Percentiles rank a stretch among this genome's conserved stretches.
Evolutionary conservation across 805 yeast genomes (phyloP).

Genomic region (Candida qinlingensis): DNA sequence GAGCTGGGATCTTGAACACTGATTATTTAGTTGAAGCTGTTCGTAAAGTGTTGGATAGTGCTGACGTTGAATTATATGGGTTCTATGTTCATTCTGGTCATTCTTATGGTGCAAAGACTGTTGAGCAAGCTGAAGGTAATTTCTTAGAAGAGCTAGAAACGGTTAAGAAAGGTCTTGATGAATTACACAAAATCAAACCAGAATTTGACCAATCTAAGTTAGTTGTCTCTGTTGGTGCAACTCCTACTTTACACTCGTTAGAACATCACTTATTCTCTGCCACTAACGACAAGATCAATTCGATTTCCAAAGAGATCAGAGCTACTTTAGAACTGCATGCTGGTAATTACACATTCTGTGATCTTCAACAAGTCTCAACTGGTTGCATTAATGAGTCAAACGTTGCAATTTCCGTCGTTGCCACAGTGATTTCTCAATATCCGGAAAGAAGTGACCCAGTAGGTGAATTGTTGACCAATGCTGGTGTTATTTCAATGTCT

Average conservation of each 20-base stretch:
- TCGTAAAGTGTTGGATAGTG: slow-evolving; percentile 24
- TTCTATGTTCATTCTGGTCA: slow-evolving; percentile 81
- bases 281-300: slow-evolving; percentile 9
- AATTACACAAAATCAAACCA: slow-evolving; percentile 29
- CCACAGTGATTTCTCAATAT: slow-evolving; percentile 56
- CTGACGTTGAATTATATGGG: slow-evolving; percentile 48
- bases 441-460: slow-evolving; percentile 46
- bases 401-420: slow-evolving; percentile 49
- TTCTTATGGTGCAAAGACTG: slow-evolving; percentile 48
- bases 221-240: slow-evolving; percentile 70
- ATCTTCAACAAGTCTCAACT: slow-evolving; percentile 73
- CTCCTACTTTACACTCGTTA: slow-evolving; percentile 71
- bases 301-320: slow-evolving; percentile 19
- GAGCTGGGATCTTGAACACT: slow-evolving; percentile 53
- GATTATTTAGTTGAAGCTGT: slow-evolving; percentile 34
- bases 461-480: slow-evolving; percentile 62
- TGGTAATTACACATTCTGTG: slow-evolving; percentile 74
- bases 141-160: slow-evolving; percentile 53
- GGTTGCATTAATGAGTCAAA: slow-evolving; percentile 42
- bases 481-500: slow-evolving; percentile 68
- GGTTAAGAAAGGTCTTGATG: slow-evolving; percentile 47
- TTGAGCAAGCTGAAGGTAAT: slow-evolving; percentile 40
- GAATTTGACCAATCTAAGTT: slow-evolving; percentile 35
- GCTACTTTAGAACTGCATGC: slow-evolving; percentile 68
- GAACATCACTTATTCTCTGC: slow-evolving; percentile 22